Percentiles rank a stretch among this genome's conserved stretches.
phyloP scores from a whole-genome alignment of 306 rosid genomes.

The Prunus fruticosa region DNA sequence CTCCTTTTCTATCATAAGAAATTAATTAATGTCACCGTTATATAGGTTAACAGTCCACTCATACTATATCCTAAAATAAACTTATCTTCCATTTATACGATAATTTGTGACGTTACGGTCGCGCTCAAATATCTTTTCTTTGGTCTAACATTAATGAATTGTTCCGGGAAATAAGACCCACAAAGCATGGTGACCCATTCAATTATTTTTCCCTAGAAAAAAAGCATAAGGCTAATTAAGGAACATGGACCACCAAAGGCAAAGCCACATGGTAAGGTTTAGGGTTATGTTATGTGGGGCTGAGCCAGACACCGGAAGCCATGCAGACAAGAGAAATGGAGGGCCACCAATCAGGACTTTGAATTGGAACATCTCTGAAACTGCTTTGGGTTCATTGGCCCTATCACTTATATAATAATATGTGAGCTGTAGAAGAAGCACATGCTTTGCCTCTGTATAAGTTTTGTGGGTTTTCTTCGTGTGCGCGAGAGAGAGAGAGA shows the following conservation, averaged over 20 bases:
- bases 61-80: too few species aligned
- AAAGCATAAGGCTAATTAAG: conserved; percentile 1
- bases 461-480: not conserved
- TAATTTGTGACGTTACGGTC: too few species aligned
- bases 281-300: conserved; percentile 1
- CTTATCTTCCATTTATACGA: too few species aligned
- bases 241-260: conserved; percentile 11
- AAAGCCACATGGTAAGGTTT: not conserved
- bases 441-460: conserved; percentile 22
- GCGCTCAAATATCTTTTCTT: too few species aligned
- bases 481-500: too few species aligned
- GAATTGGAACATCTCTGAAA: conserved; percentile 28
- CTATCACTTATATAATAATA: conserved; percentile 8
- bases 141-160: not conserved
- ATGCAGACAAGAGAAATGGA: not conserved
- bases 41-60: too few species aligned
- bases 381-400: conserved; percentile 38
- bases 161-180: not conserved
- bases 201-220: not conserved
- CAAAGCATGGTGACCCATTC: conserved; percentile 4
- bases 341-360: conserved; percentile 13
- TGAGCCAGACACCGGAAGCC: not conserved
- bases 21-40: too few species aligned
- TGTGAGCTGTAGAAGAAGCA: conserved; percentile 50
- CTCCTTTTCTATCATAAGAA: too few species aligned